Base-by-base conservation (phyloP, 2,329 filamentous ascomycete species). In the Apiospora malaysiana region DNA sequence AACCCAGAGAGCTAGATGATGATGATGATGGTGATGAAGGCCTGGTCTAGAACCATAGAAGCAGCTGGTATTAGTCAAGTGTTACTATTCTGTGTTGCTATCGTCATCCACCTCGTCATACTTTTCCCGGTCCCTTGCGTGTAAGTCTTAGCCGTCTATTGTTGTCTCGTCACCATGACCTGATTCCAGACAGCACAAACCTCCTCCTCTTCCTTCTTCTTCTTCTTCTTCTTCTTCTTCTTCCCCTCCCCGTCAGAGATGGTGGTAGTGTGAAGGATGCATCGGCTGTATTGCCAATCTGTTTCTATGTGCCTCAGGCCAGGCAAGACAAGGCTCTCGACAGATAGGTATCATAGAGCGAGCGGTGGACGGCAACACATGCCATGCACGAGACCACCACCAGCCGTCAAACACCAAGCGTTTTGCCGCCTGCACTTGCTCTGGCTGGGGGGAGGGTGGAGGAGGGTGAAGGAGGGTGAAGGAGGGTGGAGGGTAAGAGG, bases 381-480 rank as follows among this genome's bases (percentile, higher is more conserved):
- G 37, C 63, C 51, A 59, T 59, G 51, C 40, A 67, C 43, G 25
- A 43, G 25, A 27, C 42, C 65, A 67, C 43, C 40, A 46, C 40
- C 42, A 67, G 43, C 65, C 66, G 67, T 71, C 71, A 76, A 75
- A 77, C 76, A 74, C 56, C 65, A 76, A 72, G 69, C 70, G 73
- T 77, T 76, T 77, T 77, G 76, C 73, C 75, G 75, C 74, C 56
- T 75, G 68, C 73, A 69, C 70, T 69, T 73, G 32, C 72, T 73
- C 71, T 45, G 67, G 70, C 72, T 66, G 70, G 73, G 71, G 67
- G 49, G 21, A 16, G 2, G 43, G 14, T 37, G 51, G 51, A 32
- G 27, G 47, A 47, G 46, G 46, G 46, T 4, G 32, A n/a, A 32
- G 27, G 47, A 47, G 46, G 46, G 46, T 4, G 32, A n/a, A n/a